Evolutionary conservation across 495 filamentous ascomycete genomes (phyloP), one percentile per base, ranked within the genome.

Genomic region (Zalerion maritima): DNA sequence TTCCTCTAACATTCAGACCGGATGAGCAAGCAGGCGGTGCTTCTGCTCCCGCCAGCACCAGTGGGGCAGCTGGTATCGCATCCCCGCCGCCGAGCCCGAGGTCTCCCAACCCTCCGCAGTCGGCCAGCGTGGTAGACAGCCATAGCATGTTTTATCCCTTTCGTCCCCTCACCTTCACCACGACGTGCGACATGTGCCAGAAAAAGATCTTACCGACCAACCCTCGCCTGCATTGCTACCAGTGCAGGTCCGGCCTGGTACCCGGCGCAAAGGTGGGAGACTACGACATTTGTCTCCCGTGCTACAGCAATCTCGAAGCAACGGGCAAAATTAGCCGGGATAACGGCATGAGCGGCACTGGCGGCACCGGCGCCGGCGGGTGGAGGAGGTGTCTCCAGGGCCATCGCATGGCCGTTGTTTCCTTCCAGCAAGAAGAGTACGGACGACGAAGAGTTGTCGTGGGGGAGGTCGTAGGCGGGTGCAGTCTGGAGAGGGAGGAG

Each of bases 341-440:
- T 36, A 81, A 91, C 38, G 83, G 84, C 0, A 60, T 67, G 29
- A 58, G 53, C 15, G 85, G 85, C 3, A n/a, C n/a, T n/a, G n/a
- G 58, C 10, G 81, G 84, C 36, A 81, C 91, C 38, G 83, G 84
- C 0, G 60, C 67, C 30, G 58, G 53, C 15, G 85, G 85, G 3
- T 93, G 85, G 84, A 66, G 84, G 6, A 66, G 80, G 14, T 94
- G 85, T 43, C 57, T 70, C 0, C 49, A 58, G 21, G 79, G 78
- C n/a, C 85, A 94, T 45, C 69, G 85, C 5, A 89, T 93, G 80
- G 70, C 75, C 0, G 54, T 89, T n/a, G 55, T 84, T 4, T 73
- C 69, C 1, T 92, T 80, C 42, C 56, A 74, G 32, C 75, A 83
- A 34, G 52, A 58, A 13, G 63, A 63, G 13, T 64, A 66, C 7